A percentile compares a stretch with the other conserved stretches of the same genome.
Evolutionary conservation across 164 flowering plant genomes (phyloP).

Genomic region (Malania oleifera): DNA sequence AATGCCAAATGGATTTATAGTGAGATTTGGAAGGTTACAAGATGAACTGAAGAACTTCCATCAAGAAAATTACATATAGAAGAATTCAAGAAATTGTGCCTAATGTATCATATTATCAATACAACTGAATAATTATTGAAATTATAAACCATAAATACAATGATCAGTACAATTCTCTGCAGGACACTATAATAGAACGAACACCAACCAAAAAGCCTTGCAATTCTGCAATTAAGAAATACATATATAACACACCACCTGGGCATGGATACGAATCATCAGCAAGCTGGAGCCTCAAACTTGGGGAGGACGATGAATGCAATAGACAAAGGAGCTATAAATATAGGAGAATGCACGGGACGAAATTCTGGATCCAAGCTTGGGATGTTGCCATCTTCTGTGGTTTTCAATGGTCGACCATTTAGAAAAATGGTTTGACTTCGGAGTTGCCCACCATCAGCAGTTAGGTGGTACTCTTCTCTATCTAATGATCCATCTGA

Average conservation of each 20-base stretch:
- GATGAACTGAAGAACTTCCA: too few relatives aligned
- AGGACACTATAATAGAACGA: too few relatives aligned
- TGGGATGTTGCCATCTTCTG: conserved; percentile 56
- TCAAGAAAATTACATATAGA: too few relatives aligned
- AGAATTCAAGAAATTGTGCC: too few relatives aligned
- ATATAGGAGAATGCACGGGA: conserved; percentile 36
- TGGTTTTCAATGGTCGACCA: conserved; percentile 50
- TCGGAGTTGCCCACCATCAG: conserved; percentile 56
- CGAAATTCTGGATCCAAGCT: conserved; percentile 36
- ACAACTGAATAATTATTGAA: too few relatives aligned
- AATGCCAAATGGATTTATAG: too few relatives aligned
- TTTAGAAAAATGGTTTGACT: conserved; percentile 73
- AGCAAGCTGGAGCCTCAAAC: conserved; percentile 67
- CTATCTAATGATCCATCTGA: conserved; percentile 36
- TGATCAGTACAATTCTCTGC: too few relatives aligned
- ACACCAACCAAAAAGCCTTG: too few relatives aligned
- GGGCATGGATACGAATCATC: conserved; percentile 7
- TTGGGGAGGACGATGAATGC: conserved; percentile 59
- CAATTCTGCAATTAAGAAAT: background rate
- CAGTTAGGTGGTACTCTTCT: conserved; percentile 78
- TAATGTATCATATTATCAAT: too few relatives aligned
- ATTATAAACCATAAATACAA: too few relatives aligned
- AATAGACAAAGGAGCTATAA: conserved; percentile 61
- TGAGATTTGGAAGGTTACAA: too few relatives aligned
- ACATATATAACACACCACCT: too few relatives aligned